A percentile compares a stretch with the other conserved stretches of the same genome.
phyloP scores from a whole-genome alignment of 305 asterid genomes.

The Ajuga reptans region DNA sequence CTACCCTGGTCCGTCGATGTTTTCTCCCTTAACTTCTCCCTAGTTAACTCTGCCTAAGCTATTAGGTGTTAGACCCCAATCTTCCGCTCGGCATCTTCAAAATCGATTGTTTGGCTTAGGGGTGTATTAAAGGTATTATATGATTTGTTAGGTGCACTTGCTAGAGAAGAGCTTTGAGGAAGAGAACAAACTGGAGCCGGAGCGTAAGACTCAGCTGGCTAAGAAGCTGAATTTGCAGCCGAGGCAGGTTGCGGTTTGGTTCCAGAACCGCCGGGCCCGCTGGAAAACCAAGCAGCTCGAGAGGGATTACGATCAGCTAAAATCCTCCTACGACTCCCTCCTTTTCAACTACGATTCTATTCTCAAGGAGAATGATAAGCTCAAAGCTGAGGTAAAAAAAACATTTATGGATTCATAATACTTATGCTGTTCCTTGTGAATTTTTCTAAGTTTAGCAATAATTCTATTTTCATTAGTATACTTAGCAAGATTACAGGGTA shows the following conservation, averaged over 20 bases:
- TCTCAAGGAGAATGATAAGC: conserved; percentile 68
- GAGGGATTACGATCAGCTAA: conserved; percentile 78
- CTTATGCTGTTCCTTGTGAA: too few species aligned
- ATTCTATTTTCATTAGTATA: too few species aligned
- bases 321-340: conserved; percentile 77
- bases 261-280: conserved; percentile 98
- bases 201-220: conserved; percentile 79
- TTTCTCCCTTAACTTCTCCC: too few species aligned
- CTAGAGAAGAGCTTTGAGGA: conserved; percentile 91
- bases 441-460: too few species aligned
- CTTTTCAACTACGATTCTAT: conserved; percentile 56
- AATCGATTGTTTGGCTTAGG: background rate
- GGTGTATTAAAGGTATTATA: background rate
- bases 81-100: too few species aligned
- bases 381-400: conserved; percentile 71
- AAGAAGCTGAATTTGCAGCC: conserved; percentile 90
- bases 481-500: too few species aligned
- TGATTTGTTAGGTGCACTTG: conserved; percentile 58
- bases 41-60: too few species aligned
- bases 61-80: too few species aligned
- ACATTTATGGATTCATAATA: background rate
- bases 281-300: conserved; percentile 94
- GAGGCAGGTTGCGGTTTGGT: conserved; percentile 97
- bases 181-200: conserved; percentile 97
- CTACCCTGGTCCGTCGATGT: too few species aligned